A percentile compares a stretch with the other conserved stretches of the same genome.
Conservation (phyloP, 2,329 filamentous ascomycete species). For the Fulvia fulva region DNA sequence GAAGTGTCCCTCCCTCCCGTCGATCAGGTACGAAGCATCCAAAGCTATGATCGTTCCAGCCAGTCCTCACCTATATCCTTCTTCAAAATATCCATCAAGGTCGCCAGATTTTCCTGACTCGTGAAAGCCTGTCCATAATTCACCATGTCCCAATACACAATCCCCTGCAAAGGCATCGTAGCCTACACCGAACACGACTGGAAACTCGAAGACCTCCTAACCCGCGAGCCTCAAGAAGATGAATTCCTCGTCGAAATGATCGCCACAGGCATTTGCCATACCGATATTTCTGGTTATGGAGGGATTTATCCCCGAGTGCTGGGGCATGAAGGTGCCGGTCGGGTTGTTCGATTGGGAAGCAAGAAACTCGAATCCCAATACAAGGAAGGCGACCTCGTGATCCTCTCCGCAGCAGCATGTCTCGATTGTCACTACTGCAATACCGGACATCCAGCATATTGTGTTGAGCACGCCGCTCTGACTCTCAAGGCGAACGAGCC, state of each 20-base stretch:
- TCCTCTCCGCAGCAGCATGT: constrained; percentile 44
- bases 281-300: constrained; percentile 36
- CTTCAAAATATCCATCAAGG: background rate
- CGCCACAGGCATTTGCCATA: constrained; percentile 52
- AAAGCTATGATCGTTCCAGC: no score
- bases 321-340: constrained; percentile 27
- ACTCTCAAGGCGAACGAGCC: constrained; percentile 21
- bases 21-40: background rate
- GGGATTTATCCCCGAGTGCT: constrained; percentile 24
- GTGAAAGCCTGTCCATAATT: background rate
- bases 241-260: constrained; percentile 51
- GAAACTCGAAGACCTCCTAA: constrained; percentile 21
- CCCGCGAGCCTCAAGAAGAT: constrained; percentile 27
- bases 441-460: constrained; percentile 45
- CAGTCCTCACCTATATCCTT: no score
- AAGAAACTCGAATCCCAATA: constrained; percentile 7
- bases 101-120: background rate
- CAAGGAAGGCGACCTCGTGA: constrained; percentile 39
- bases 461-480: constrained; percentile 40
- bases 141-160: constrained; percentile 20
- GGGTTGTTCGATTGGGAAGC: constrained; percentile 18
- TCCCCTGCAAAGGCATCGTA: constrained; percentile 28
- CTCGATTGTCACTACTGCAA: constrained; percentile 43
- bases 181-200: constrained; percentile 26
- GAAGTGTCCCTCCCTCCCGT: no score